Percentiles rank a stretch among this genome's conserved stretches.
Evolutionary conservation across 2,329 filamentous ascomycete species (phyloP).

Genomic region (Aspergillus intermedius): DNA sequence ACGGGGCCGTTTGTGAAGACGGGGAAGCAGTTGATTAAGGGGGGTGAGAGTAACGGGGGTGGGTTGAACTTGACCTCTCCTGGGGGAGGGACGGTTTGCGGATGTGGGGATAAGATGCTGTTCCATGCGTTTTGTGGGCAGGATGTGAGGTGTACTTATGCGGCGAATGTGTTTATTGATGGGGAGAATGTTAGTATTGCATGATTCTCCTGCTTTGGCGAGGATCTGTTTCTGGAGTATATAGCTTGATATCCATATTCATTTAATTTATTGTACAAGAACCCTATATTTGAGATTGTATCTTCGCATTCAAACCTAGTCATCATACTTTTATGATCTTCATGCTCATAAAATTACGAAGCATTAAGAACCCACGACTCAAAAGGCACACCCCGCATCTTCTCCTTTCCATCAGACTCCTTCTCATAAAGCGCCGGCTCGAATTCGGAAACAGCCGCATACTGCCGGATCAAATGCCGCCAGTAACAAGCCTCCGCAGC

Average conservation of each 20-base stretch:
- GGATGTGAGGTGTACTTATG: slow-evolving; percentile 24
- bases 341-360: not conserved
- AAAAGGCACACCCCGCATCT: slow-evolving; percentile 31
- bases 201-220: not conserved
- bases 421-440: slow-evolving; percentile 31
- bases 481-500: slow-evolving; percentile 53
- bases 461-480: slow-evolving; percentile 41
- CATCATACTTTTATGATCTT: not conserved
- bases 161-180: slow-evolving; percentile 18
- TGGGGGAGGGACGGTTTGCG: slow-evolving; percentile 26
- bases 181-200: slow-evolving; percentile 13
- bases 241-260: too few species aligned
- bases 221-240: too few species aligned
- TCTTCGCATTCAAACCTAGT: too few species aligned
- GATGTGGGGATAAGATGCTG: slow-evolving; percentile 26
- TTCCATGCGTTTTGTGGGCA: slow-evolving; percentile 27
- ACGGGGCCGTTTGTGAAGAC: slow-evolving; percentile 35
- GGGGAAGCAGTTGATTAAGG: slow-evolving; percentile 26
- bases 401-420: slow-evolving; percentile 21
- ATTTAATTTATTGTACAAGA: too few species aligned
- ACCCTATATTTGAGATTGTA: too few species aligned
- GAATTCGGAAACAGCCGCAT: slow-evolving; percentile 35
- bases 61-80: slow-evolving; percentile 21
- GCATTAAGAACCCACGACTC: slow-evolving; percentile 35
- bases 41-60: slow-evolving; percentile 24